Evolutionary conservation across 2,329 filamentous ascomycete genomes (phyloP), one percentile per base, ranked within the genome.

Genomic region (Rutstroemia sp.): DNA sequence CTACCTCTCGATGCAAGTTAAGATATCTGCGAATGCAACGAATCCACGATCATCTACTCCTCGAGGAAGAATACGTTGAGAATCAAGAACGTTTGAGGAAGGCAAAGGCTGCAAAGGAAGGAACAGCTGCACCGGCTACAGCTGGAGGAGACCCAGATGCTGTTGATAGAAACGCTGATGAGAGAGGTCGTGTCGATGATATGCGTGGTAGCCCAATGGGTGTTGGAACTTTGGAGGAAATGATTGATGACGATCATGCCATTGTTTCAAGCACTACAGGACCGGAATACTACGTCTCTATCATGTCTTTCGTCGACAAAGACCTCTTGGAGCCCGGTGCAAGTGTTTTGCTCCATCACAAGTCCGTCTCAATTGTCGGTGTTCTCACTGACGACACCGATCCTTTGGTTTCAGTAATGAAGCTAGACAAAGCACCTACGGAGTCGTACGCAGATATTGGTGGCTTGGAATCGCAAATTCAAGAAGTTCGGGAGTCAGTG

Each of bases 231-330:
- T 77, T 99, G 64, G 94, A 99, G 74, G 94, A 99, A 77, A 88
- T 99, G 78, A 99, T 99, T 70, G 94, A 99, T 69, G 94, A 99
- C 71, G 94, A 99, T 75, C 94, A 99, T 69, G 94, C 94, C 61
- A 99, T 99, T 69, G 94, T 99, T 38, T 96, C 92, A 18, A 96
- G 91, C 72, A 95, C 94, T 0, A 97, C 94, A 6, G 94, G 94
- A 0, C 94, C 94, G 1, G 94, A 99, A 73, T 99, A 96, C 80
- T 99, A 97, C 72, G 94, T 99, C 64, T 96, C 92, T 66, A 99
- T 99, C 81, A 97, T 97, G 94, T 96, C 92, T 55, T 99, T 99
- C 69, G 94, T 99, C 63, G 94, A 99, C 79, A 99, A 99, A 75
- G 94, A 99, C 69, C 83, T 99, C 4, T 81, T 99, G 45, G 94